Base-by-base conservation (phyloP, 148 eudicot species). In the Amaranthus hypochondriacus region DNA sequence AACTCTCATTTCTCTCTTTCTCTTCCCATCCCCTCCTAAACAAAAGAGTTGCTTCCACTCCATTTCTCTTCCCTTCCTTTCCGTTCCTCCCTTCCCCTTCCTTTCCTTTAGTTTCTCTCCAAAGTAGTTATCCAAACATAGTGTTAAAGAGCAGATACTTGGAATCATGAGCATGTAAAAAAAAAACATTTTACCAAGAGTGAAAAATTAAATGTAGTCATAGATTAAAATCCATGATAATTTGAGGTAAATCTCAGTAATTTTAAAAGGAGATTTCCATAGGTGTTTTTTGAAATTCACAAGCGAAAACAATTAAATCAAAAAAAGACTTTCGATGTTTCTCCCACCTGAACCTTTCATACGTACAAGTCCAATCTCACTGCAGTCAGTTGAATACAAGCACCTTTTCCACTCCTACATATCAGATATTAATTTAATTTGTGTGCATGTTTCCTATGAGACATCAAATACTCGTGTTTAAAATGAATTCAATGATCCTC, bases 301-400 rank as follows among this genome's bases (percentile, higher is more conserved):
- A 66, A 66, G 14, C 13, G 3, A 48, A 6, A 14, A 0, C 2
- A 4, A 7, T 5, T 13, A 18, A 66, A 48, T 3, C 43, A 3
- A 0, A 54, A 55, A 65, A 51, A 62, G 43, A 44, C 61, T 13
- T 13, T 50, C 56, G 4, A 10, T 73, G 52, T 56, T 47, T 21
- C 68, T 73, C 48, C 47, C 59, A 92, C 99, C 96, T 83, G 97
- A 78, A 64, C 82, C 86, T 78, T 75, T 86, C 66, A 83, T 59
- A 75, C 72, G 78, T 61, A 95, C 97, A 74, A 95, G 90, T 52
- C 99, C 97, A 49, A 95, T 84, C 81, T 95, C 99, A 80, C 92
- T 78, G 84, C 96, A 95, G 71, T 95, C 99, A 2, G 93, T 90
- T 62, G 90, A 82, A 83, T 87, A 95, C 52, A 89, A 69, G 71